Evolutionary conservation across 2,329 filamentous ascomycete genomes (phyloP), one percentile per base, ranked within the genome.

Genomic region (Massarina eburnea): DNA sequence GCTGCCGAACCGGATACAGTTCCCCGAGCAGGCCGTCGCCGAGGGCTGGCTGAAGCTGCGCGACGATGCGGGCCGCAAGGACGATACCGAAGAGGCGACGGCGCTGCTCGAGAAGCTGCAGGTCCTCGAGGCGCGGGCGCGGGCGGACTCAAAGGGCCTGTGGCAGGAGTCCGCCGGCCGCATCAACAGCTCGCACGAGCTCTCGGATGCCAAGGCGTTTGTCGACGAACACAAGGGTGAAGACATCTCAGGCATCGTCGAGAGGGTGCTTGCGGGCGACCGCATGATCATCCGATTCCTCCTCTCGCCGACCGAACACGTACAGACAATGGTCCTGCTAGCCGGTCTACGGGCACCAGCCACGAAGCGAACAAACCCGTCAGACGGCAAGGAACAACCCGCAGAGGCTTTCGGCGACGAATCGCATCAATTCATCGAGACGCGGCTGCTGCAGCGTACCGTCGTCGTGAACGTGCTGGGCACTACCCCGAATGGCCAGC

Each of bases 1-100:
- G 53, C 78, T 96, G 42, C 84, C 86, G 51, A 86, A 89, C 61
- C 90, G 90, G 51, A 62, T 61, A 26, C 57, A 64, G 17, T 73
- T 99, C 40, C 91, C 94, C 15, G 91, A 97, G 54, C 83, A 88
- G 52, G 80, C 88, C 46, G 83, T 97, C 54, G 85, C 89, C 65
- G 89, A 91, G 61, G 94, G 94, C 56, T 96, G 91, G 91, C 76
- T 91, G 53, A 95, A 94, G 74, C 81, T 99, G 49, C 85, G 94
- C 54, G 94, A 99, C 62, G 94, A 99, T 71, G 91, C 92, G 48
- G 91, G 91, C 51, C 86, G 87, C 55, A 94, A 92, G 66, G 91
- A 96, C 56, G 91, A 96, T 48, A 84, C 85, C 2, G 88, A 94
- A 46, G 86, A 91, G 41, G 79, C 86, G 8, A 65, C 75, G 22